Conservation (phyloP, 2,329 filamentous ascomycete genomes). For the Diaporthe ilicicola region DNA sequence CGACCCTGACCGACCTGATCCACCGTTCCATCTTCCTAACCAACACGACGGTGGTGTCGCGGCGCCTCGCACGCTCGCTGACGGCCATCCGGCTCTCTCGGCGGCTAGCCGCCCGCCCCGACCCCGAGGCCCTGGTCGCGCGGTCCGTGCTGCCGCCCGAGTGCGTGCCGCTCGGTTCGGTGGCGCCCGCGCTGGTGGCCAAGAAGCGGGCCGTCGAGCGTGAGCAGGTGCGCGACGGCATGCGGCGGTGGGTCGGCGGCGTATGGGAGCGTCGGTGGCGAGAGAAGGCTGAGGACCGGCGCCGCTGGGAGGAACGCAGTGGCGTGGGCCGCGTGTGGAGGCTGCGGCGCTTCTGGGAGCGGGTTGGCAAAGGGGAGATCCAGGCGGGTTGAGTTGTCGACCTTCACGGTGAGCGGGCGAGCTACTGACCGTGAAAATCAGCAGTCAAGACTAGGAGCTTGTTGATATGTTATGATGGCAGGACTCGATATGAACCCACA, state of each 20-base stretch:
- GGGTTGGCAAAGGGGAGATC: conserved; percentile 55
- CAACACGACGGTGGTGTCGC: conserved; percentile 70
- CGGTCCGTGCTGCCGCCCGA: conserved; percentile 72
- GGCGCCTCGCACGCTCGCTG: conserved; percentile 69
- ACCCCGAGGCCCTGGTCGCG: conserved; percentile 66
- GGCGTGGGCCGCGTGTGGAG: conserved; percentile 68
- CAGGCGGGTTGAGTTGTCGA: conserved; percentile 15
- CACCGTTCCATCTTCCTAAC: conserved; percentile 73
- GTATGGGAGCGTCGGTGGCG: conserved; percentile 63
- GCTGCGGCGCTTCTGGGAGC: conserved; percentile 73
- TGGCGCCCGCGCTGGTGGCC: conserved; percentile 70
- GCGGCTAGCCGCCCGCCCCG: conserved; percentile 67
- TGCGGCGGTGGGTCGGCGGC: conserved; percentile 71
- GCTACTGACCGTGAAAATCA: neutral
- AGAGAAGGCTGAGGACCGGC: conserved; percentile 57
- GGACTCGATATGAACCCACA: neutral
- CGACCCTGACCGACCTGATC: conserved; percentile 69
- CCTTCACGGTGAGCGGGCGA: neutral
- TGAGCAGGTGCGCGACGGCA: conserved; percentile 72
- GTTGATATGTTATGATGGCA: neutral
- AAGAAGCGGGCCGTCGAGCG: conserved; percentile 70
- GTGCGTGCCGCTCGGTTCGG: conserved; percentile 58
- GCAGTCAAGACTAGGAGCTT: neutral
- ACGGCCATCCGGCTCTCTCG: conserved; percentile 72
- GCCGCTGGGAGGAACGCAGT: conserved; percentile 56